Conservation (phyloP, 192 early-diverging fungal species). For the Jimgerdemannia flammicorona region DNA sequence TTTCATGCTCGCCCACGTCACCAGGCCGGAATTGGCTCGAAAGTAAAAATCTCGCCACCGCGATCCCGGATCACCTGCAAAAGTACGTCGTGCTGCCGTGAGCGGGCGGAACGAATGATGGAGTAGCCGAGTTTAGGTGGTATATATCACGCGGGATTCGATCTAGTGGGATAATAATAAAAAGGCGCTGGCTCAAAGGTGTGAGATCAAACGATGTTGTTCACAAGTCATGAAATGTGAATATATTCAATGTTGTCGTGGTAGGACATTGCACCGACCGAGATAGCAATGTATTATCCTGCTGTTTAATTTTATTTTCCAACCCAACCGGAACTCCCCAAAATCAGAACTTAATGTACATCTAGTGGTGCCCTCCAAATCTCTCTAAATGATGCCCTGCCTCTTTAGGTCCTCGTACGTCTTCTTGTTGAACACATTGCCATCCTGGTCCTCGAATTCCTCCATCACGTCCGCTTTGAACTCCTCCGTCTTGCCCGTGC, state of each 20-base stretch:
- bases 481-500: conserved; percentile 54
- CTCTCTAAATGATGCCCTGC: conserved; percentile 67
- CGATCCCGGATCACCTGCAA: conserved; percentile 80
- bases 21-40: conserved; percentile 77
- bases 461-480: conserved; percentile 82
- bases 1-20: not conserved
- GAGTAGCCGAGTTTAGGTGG: too few species aligned
- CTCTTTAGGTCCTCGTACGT: conserved; percentile 82
- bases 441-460: conserved; percentile 82
- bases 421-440: conserved; percentile 87
- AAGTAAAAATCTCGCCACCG: conserved; percentile 70
- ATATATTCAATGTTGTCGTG: too few species aligned
- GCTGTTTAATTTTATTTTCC: too few species aligned
- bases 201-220: too few species aligned
- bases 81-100: conserved; percentile 78
- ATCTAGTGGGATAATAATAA: too few species aligned
- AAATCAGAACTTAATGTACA: too few species aligned
- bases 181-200: too few species aligned
- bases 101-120: not conserved
- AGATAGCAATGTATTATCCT: too few species aligned
- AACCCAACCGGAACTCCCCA: too few species aligned
- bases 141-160: too few species aligned
- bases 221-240: too few species aligned
- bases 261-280: too few species aligned
- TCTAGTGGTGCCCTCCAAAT: not conserved